Percentiles rank a stretch among this genome's conserved stretches.
Conservation (phyloP, 2,329 filamentous ascomycete species). For the Sporothrix euskadiensis region DNA sequence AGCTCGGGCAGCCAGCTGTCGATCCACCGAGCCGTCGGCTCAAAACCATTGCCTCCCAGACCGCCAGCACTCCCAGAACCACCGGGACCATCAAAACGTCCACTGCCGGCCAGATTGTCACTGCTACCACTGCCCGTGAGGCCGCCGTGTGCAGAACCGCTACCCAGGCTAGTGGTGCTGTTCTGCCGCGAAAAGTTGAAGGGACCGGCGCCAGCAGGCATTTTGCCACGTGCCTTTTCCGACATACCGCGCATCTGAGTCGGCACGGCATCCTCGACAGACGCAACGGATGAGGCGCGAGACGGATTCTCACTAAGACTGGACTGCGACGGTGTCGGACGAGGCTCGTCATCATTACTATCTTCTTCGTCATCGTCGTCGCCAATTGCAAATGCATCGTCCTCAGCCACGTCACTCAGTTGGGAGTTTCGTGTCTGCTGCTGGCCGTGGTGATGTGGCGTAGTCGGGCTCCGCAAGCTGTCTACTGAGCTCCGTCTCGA, state of each 20-base stretch:
- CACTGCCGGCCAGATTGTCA: constrained; percentile 9
- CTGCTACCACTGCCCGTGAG: constrained; percentile 11
- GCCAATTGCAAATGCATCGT: constrained; percentile 82
- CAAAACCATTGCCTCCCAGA: constrained; percentile 53
- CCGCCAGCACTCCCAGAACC: constrained; percentile 1
- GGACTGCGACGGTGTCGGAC: constrained; percentile 61
- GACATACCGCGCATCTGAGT: constrained; percentile 88
- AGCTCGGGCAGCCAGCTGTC: constrained; percentile 92
- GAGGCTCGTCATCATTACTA: constrained; percentile 62
- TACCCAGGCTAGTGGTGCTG: constrained; percentile 77
- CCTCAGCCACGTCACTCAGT: constrained; percentile 74
- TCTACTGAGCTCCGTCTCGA: constrained; percentile 66
- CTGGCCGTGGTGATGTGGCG: constrained; percentile 45
- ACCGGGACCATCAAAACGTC: constrained; percentile 4
- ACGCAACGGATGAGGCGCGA: constrained; percentile 68
- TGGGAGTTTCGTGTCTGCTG: constrained; percentile 44
- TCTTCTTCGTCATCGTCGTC: constrained; percentile 89
- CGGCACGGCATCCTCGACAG: constrained; percentile 75
- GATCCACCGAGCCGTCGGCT: constrained; percentile 81
- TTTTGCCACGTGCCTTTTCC: constrained; percentile 93
- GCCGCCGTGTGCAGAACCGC: constrained; percentile 49
- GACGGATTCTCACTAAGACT: constrained; percentile 61
- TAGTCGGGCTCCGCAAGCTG: constrained; percentile 64
- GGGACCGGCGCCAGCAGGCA: constrained; percentile 70
- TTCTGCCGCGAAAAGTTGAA: constrained; percentile 86